Percentiles rank a stretch among this genome's conserved stretches.
Conservation (phyloP, 2,329 filamentous ascomycete species). For the Endothia cerciana region DNA sequence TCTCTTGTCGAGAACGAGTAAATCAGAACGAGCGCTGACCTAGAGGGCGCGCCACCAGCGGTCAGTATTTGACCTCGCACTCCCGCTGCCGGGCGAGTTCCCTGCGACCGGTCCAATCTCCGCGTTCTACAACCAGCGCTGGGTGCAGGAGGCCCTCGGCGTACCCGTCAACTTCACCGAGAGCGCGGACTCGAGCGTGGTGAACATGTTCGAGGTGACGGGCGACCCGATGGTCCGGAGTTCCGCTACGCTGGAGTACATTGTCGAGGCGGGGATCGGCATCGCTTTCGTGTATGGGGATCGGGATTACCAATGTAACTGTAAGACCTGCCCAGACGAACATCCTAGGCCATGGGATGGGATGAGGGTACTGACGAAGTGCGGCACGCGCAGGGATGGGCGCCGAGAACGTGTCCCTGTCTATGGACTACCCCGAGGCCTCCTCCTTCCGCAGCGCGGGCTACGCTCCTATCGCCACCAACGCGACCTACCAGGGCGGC, state of each 20-base stretch:
- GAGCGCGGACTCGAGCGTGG: conserved; percentile 33
- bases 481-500: conserved; percentile 48
- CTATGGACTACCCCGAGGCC: conserved; percentile 46
- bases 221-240: conserved; percentile 35
- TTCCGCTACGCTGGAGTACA: conserved; percentile 42
- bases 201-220: conserved; percentile 44
- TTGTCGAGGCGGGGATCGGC: conserved; percentile 57
- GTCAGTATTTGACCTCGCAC: conserved; percentile 58
- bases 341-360: not conserved
- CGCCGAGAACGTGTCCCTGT: conserved; percentile 51
- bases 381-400: conserved; percentile 49
- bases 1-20: not conserved
- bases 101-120: conserved; percentile 49
- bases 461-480: conserved; percentile 48
- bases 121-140: conserved; percentile 57
- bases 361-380: not conserved
- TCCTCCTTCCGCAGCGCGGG: conserved; percentile 51
- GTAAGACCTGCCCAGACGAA: conserved; percentile 18
- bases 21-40: not conserved
- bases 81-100: conserved; percentile 50
- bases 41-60: conserved; percentile 38
- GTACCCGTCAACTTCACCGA: conserved; percentile 60
- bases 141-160: conserved; percentile 58
- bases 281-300: conserved; percentile 60
- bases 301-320: conserved; percentile 53